Conservation (phyloP, 345 rosid genomes). For the Salix viminalis region DNA sequence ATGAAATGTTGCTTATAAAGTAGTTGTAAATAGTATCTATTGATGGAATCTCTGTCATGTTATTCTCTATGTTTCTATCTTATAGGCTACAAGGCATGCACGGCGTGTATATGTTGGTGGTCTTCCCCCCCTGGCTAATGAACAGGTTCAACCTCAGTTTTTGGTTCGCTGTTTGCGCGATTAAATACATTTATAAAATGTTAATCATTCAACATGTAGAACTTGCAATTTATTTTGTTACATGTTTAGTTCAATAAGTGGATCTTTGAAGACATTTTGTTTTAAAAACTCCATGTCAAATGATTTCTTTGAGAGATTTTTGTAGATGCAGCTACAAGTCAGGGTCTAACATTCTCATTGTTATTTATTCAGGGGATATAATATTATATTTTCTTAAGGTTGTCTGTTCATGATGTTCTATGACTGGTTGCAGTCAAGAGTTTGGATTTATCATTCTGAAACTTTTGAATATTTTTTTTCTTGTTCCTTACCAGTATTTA, state of each 20-base stretch:
- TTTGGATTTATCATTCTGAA: not conserved
- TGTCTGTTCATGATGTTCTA: not conserved
- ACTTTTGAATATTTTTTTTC: not conserved
- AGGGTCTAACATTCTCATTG: not conserved
- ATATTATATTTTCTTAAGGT: not conserved
- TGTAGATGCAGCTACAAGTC: not conserved
- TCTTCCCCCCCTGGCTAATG: conserved; percentile 17
- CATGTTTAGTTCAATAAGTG: not conserved
- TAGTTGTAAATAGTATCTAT: not conserved
- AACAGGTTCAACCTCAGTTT: conserved; percentile 7
- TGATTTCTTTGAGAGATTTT: not conserved
- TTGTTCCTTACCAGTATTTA: not conserved
- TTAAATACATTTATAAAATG: not conserved
- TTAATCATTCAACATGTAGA: not conserved
- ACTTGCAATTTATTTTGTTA: not conserved
- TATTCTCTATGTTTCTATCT: not conserved
- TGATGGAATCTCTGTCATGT: not conserved
- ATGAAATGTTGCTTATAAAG: not conserved
- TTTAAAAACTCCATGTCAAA: not conserved
- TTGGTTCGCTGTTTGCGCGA: not conserved
- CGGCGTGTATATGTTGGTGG: conserved; percentile 24
- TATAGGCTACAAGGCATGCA: conserved; percentile 21
- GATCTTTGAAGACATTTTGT: not conserved
- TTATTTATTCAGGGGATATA: not conserved
- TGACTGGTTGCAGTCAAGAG: not conserved